phyloP scores from a whole-genome alignment of 805 yeast genomes.

The Metschnikowia picachoensis region DNA sequence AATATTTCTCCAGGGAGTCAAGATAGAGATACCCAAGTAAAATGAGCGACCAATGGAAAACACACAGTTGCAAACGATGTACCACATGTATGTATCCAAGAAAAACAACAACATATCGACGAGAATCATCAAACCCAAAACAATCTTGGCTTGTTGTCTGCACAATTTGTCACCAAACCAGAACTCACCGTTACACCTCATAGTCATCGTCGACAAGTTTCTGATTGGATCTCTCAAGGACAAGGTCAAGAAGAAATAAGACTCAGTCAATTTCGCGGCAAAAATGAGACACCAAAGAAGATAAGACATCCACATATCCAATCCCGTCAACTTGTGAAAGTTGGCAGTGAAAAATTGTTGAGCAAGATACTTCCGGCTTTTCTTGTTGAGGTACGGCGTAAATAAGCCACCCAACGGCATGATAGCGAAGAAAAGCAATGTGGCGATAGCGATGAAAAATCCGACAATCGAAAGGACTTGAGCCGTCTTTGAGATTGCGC shows the following conservation, averaged over 20 bases:
- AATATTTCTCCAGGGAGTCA: conserved; percentile 99
- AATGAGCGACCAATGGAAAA: conserved; percentile 97
- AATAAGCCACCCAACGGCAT: conserved; percentile 98
- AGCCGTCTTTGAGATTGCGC: conserved; percentile 66
- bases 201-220: conserved; percentile 72
- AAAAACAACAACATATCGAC: conserved; percentile 94
- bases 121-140: conserved; percentile 86
- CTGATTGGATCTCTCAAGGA: conserved; percentile 89
- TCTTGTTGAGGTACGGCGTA: conserved; percentile 85
- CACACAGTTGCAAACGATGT: conserved; percentile 88
- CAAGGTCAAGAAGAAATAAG: conserved; percentile 72
- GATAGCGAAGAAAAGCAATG: conserved; percentile 79
- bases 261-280: conserved; percentile 79
- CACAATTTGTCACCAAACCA: conserved; percentile 82
- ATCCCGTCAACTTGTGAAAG: conserved; percentile 72
- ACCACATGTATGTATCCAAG: conserved; percentile 99
- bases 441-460: conserved; percentile 82
- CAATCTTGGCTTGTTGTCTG: conserved; percentile 81
- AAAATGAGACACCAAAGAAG: conserved; percentile 87
- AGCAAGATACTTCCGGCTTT: conserved; percentile 83
- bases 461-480: conserved; percentile 77
- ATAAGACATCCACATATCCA: conserved; percentile 96
- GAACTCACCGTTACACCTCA: conserved; percentile 95
- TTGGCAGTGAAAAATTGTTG: conserved; percentile 96
- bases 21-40: conserved; percentile 96